These are phyloP conservation scores for Penicillium sp. DNA, from an alignment of 2,329 filamentous ascomycete species.

Conservation along the genomic window DNA sequence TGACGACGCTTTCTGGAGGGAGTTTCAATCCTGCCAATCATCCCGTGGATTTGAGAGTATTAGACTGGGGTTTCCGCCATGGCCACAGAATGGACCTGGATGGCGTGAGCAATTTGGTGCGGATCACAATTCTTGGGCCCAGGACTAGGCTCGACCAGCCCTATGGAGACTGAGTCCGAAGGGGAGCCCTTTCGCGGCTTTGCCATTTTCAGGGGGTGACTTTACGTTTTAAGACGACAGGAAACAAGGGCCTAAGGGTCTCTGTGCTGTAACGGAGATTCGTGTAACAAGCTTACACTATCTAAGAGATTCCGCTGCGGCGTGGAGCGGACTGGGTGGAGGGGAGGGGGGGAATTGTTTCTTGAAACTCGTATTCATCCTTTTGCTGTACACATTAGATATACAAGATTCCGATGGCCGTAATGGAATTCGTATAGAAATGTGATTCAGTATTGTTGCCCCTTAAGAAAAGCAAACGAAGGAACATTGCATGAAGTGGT, in stretches of 20 bases:
- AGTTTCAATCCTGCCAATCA: conserved; percentile 7
- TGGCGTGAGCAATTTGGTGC: conserved; percentile 12
- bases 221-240: too few species aligned
- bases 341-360: too few species aligned
- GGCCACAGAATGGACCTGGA: conserved; percentile 1
- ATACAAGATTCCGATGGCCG: too few species aligned
- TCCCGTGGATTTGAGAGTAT: not conserved
- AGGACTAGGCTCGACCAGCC: conserved; percentile 8
- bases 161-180: not conserved
- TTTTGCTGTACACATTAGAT: too few species aligned
- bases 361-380: not conserved
- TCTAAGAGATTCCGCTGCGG: not conserved
- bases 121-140: conserved; percentile 8
- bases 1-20: conserved; percentile 1
- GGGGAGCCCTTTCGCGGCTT: not conserved
- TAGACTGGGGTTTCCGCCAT: conserved; percentile 6
- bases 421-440: not conserved
- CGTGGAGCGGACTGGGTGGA: not conserved
- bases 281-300: not conserved
- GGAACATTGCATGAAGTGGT: conserved; percentile 15
- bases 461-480: not conserved
- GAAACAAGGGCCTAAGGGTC: not conserved
- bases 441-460: not conserved
- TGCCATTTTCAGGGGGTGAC: not conserved
- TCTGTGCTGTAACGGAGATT: not conserved